Conservation (phyloP, 805 yeast genomes). For the Hanseniaspora guilliermondii region DNA sequence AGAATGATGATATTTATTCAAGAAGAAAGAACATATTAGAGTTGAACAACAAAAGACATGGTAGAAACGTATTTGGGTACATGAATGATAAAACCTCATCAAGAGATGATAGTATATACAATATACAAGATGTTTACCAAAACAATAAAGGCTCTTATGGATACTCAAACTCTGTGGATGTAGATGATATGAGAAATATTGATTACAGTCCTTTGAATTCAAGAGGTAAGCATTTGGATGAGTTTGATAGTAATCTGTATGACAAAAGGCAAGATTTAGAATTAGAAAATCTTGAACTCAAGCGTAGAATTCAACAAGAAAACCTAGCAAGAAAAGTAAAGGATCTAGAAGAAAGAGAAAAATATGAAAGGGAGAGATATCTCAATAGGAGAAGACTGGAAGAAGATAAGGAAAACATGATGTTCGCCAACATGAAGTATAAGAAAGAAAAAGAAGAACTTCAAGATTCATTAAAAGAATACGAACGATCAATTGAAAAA, state of each 20-base stretch:
- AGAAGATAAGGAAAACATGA: background rate
- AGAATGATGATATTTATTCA: background rate
- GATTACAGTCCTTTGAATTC: background rate
- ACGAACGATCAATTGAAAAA: slow-evolving; percentile 2
- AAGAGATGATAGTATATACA: slow-evolving; percentile 12
- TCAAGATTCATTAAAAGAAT: background rate
- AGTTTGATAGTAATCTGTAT: background rate
- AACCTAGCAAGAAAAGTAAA: background rate
- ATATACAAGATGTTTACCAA: background rate
- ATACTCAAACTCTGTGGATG: background rate
- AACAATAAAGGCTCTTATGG: background rate
- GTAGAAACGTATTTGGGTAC: background rate
- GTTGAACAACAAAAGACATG: background rate
- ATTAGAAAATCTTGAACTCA: slow-evolving; percentile 1
- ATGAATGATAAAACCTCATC: background rate
- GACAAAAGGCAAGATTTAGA: slow-evolving; percentile 2
- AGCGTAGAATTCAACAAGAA: slow-evolving; percentile 1
- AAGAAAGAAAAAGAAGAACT: background rate
- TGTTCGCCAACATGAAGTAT: background rate
- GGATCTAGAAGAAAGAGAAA: background rate
- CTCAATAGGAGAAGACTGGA: background rate
- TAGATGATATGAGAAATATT: background rate
- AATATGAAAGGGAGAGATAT: background rate
- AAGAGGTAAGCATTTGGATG: background rate
- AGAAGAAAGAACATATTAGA: background rate